Evolutionary conservation across 441 rosid genomes (phyloP).

Genomic region (Rhodomyrtus psidioides): DNA sequence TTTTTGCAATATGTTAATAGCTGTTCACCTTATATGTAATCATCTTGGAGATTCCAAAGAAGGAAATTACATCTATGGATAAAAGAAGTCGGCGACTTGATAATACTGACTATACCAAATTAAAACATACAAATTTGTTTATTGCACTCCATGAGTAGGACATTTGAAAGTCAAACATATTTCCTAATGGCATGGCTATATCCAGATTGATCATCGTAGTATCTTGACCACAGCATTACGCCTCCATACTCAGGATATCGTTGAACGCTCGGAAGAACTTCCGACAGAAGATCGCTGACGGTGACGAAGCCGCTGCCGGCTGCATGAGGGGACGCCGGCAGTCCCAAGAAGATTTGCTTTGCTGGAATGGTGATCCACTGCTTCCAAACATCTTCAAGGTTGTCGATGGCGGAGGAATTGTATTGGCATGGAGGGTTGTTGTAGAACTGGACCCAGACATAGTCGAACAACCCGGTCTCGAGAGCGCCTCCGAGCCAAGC

Average conservation of each 20-base stretch:
- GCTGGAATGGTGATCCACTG: neutral
- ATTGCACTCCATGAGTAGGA: neutral
- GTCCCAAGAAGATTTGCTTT: neutral
- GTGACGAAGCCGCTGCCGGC: neutral
- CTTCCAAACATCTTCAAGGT: neutral
- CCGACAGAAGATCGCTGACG: neutral
- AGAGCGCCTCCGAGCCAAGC: neutral
- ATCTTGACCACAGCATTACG: neutral
- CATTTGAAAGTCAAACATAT: neutral
- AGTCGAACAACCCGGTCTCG: neutral
- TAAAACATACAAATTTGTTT: neutral
- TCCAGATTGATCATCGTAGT: neutral
- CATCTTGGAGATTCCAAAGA: neutral
- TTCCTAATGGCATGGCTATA: neutral
- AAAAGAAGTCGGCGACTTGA: neutral
- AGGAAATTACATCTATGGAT: neutral
- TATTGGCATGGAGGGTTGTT: neutral
- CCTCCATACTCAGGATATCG: neutral
- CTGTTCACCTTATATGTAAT: fast-evolving
- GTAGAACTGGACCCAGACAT: neutral
- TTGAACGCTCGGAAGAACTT: neutral
- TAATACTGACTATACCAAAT: neutral
- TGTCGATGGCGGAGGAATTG: neutral
- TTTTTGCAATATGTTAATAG: no score
- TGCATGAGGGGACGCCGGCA: neutral